These are phyloP conservation scores for Amylocarpus encephaloides DNA, from an alignment of 2,329 filamentous ascomycete species.

Conservation along the genomic window DNA sequence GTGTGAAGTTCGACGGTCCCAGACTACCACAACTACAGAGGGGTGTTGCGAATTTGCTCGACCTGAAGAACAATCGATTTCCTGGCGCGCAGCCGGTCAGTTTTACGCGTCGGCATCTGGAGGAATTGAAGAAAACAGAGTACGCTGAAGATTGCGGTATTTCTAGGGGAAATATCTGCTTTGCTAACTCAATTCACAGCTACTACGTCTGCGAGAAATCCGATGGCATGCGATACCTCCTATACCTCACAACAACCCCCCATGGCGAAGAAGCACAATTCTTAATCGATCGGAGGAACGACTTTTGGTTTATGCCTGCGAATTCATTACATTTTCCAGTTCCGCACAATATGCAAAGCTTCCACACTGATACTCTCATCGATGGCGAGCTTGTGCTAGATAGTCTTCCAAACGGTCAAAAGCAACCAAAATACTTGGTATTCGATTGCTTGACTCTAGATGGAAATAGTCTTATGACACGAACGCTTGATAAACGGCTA, in stretches of 20 bases:
- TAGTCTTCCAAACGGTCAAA: conserved; percentile 57
- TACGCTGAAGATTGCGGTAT: conserved; percentile 34
- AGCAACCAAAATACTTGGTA: conserved; percentile 76
- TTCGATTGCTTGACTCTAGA: conserved; percentile 90
- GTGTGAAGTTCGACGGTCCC: conserved; percentile 57
- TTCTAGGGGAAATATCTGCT: not conserved
- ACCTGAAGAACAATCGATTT: conserved; percentile 62
- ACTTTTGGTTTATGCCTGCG: conserved; percentile 79
- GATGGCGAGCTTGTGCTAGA: conserved; percentile 94
- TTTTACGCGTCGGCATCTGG: conserved; percentile 73
- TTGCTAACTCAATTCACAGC: conserved; percentile 35
- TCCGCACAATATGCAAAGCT: conserved; percentile 55
- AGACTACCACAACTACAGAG: conserved; percentile 57
- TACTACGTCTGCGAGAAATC: conserved; percentile 99
- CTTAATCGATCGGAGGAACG: conserved; percentile 95
- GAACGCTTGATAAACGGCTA: conserved; percentile 80
- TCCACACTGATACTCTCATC: conserved; percentile 74
- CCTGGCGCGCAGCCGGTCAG: conserved; percentile 93
- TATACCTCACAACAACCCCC: conserved; percentile 71
- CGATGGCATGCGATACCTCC: conserved; percentile 89
- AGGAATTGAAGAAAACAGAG: conserved; percentile 77
- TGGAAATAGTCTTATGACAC: conserved; percentile 65
- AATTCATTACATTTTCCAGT: conserved; percentile 73
- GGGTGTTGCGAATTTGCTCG: conserved; percentile 71
- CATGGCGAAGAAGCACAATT: conserved; percentile 68